These are phyloP conservation scores for Trichophyton mentagrophytes DNA, from an alignment of 2,329 filamentous ascomycete species.

Conservation along the genomic window DNA sequence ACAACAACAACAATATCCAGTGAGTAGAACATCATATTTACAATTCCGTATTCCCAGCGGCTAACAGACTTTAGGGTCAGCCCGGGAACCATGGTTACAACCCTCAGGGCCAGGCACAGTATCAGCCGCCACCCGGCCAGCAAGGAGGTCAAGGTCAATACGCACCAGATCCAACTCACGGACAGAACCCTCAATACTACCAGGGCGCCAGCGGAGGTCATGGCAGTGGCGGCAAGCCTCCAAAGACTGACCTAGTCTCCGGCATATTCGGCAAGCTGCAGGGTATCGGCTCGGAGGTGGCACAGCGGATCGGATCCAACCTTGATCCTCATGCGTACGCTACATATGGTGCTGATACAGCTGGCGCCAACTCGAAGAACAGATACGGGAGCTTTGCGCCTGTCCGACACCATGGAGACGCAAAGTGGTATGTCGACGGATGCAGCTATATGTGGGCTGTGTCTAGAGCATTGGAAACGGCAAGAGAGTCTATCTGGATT, in stretches of 20 bases:
- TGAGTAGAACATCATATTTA: background rate
- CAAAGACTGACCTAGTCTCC: slow-evolving; percentile 28
- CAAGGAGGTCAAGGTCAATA: slow-evolving; percentile 10
- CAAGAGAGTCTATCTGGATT: slow-evolving; percentile 90
- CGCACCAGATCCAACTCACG: slow-evolving; percentile 16
- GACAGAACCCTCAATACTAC: slow-evolving; percentile 19
- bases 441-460: slow-evolving; percentile 94
- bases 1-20: slow-evolving; percentile 13
- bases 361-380: slow-evolving; percentile 56
- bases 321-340: slow-evolving; percentile 38
- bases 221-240: slow-evolving; percentile 21
- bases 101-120: background rate
- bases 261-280: slow-evolving; percentile 46
- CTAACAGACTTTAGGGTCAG: slow-evolving; percentile 12
- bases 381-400: slow-evolving; percentile 88
- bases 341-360: slow-evolving; percentile 24
- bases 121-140: slow-evolving; percentile 3
- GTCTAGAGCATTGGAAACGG: slow-evolving; percentile 74
- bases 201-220: slow-evolving; percentile 8
- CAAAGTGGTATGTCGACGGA: slow-evolving; percentile 97
- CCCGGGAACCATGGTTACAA: slow-evolving; percentile 10
- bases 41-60: background rate
- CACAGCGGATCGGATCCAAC: slow-evolving; percentile 36
- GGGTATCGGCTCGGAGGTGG: slow-evolving; percentile 39
- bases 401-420: slow-evolving; percentile 66